Base-by-base conservation (phyloP, 2,329 filamentous ascomycete genomes). In the Rutstroemia sydowiana region DNA sequence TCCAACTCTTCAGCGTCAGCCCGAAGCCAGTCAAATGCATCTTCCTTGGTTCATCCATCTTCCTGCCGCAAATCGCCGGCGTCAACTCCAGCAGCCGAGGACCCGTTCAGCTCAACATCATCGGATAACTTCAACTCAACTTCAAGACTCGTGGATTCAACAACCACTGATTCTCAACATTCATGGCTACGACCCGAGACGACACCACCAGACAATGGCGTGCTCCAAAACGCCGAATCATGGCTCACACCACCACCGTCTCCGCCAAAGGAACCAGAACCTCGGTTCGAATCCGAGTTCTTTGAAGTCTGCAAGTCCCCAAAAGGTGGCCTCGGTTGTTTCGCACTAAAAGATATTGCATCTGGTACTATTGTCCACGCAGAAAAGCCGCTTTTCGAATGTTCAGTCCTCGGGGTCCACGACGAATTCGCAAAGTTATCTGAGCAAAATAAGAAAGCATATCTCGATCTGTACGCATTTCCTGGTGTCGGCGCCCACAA, bases 251-350 rank as follows among this genome's bases (percentile, higher is more conserved):
- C 3, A 10, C 26, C 37, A 36, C 30, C 40, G 40, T 20, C 37
- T 5, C 39, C 48, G 26, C 41, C 36, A 36, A 36, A 16, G 34
- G 43, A 20, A 34, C 30, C 39, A 23, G 39, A 14, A 40, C 4
- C 14, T 10, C 23, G 53, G 21, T 64, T 63, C 37, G 48, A 42
- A 4, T 63, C 60, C 2, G 56, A 63, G 16, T 59, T 55, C 45
- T 65, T 65, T n/a, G 60, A 65, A 47, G 60, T 63, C 11, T 53
- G 53, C 9, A 40, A 36, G 21, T 64, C 63, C 2, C 47, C 50
- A 8, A 64, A 64, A 30, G 59, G 58, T 6, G 65, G 65, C 9
- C 58, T 61, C 44, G 65, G 63, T 44, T 62, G 60, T 4, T 66
- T 66, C 49, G 62, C 65, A 16, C 50, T 37, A 2, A 59, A 49